Evolutionary conservation across 2,329 filamentous ascomycete genomes (phyloP), one percentile per base, ranked within the genome.

Genomic region (Neoascochyta sp.): DNA sequence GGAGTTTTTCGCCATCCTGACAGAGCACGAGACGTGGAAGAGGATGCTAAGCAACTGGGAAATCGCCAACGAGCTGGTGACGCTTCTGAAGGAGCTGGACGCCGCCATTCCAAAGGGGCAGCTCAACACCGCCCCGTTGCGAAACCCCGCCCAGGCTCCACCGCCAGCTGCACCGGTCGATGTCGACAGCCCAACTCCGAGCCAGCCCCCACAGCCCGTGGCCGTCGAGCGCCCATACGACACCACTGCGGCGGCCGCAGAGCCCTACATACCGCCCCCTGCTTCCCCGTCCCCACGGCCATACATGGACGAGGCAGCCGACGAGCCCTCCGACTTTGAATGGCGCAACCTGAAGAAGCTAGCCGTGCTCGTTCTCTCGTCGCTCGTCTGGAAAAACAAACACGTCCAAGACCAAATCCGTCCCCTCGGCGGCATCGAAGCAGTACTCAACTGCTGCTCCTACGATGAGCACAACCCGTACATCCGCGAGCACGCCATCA

Each of bases 391-490:
- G 72, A 92, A 92, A 27, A 86, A 84, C 47, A 75, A 82, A 1
- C 76, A 79, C 7, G 89, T 95, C 0, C 90, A 96, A 63, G 79
- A 83, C 49, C 90, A 95, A 59, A 86, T 96, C 41, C 78, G 93
- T 24, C 76, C 80, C 27, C 78, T 90, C 50, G 85, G 87, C 43
- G 90, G 90, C 22, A 84, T 96, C 23, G 85, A 94, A 46, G 81
- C 86, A 0, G 74, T 96, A 12, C 75, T 95, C 10, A 88, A 88
- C 53, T 95, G 88, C 63, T 95, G 88, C 50, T 77, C 81, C 17
- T 92, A 92, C 57, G 90, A 96, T 56, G 87, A 90, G 47, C 80
- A 94, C 64, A 95, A 95, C 54, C 87, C 88, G 0, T 95, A 90
- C 57, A 89, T 94, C 42, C 86, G 90, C 52, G 90, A 96, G 62